phyloP scores from a whole-genome alignment of 1,139 yeast genomes.

The Yamadazyma kanchanaburiensis region DNA sequence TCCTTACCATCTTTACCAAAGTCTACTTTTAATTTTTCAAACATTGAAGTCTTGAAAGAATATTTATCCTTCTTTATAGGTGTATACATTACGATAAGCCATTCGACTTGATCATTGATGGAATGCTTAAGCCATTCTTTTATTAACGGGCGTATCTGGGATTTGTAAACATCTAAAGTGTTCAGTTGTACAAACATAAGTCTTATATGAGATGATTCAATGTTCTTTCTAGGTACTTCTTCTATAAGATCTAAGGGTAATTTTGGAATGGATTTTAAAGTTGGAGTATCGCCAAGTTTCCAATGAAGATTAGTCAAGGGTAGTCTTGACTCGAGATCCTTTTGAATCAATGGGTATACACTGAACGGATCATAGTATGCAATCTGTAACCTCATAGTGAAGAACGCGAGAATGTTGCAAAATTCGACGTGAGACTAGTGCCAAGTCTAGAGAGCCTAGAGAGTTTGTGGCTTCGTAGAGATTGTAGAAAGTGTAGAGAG shows the following conservation, averaged over 20 bases:
- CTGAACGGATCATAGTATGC: conserved; percentile 89
- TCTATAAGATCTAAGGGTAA: conserved; percentile 60
- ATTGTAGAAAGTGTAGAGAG: too few relatives aligned
- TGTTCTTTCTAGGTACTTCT: conserved; percentile 48
- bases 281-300: conserved; percentile 53
- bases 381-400: conserved; percentile 22
- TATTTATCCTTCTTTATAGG: conserved; percentile 48
- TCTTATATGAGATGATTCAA: conserved; percentile 54
- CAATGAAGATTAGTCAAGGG: conserved; percentile 80
- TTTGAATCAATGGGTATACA: conserved; percentile 52
- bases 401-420: too few relatives aligned
- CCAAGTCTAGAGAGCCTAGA: too few relatives aligned
- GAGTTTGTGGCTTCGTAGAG: too few relatives aligned
- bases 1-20: conserved; percentile 51
- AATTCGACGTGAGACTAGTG: too few relatives aligned
- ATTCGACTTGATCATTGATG: conserved; percentile 42
- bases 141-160: conserved; percentile 76
- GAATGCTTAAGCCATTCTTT: conserved; percentile 70
- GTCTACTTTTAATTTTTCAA: conserved; percentile 65
- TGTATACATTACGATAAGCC: conserved; percentile 60
- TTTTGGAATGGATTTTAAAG: conserved; percentile 60
- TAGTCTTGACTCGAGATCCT: conserved; percentile 49
- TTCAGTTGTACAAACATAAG: conserved; percentile 68
- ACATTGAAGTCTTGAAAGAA: conserved; percentile 51
- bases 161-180: conserved; percentile 68